phyloP scores from a whole-genome alignment of 805 yeast genomes.

The Tetrapisispora taiwanensis region DNA sequence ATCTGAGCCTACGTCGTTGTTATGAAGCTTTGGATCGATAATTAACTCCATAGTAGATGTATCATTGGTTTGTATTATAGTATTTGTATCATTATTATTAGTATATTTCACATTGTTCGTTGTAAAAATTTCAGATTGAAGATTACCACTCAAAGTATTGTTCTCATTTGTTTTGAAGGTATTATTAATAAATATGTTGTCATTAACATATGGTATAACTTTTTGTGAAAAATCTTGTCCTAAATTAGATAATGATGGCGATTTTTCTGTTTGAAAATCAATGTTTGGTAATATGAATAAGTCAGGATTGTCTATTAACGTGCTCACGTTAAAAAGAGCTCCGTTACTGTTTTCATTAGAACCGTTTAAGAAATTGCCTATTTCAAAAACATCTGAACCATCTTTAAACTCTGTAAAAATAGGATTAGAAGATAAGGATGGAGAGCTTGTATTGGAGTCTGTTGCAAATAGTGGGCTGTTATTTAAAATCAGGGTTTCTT shows the following conservation, averaged over 20 bases:
- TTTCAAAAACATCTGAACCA: background rate
- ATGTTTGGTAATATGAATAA: slow-evolving; percentile 13
- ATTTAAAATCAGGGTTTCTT: background rate
- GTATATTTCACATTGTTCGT: no score
- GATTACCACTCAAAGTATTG: background rate
- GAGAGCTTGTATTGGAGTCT: background rate
- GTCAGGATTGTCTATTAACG: slow-evolving; percentile 24
- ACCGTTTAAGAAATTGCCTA: background rate
- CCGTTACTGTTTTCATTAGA: background rate
- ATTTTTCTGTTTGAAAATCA: background rate
- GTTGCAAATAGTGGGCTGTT: background rate
- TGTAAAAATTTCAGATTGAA: background rate
- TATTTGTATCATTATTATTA: background rate
- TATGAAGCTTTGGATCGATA: background rate
- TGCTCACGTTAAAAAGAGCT: slow-evolving; percentile 18
- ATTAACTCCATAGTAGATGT: background rate
- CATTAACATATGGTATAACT: background rate
- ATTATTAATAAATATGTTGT: background rate
- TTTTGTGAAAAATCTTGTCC: background rate
- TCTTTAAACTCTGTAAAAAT: background rate
- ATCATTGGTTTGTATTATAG: background rate
- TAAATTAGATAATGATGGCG: background rate
- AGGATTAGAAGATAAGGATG: background rate
- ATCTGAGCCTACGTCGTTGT: background rate
- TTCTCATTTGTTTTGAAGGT: background rate